These are phyloP conservation scores for Plasmodium billcollinsi DNA, from an alignment of 169 alveolate genomes.

Conservation along the genomic window DNA sequence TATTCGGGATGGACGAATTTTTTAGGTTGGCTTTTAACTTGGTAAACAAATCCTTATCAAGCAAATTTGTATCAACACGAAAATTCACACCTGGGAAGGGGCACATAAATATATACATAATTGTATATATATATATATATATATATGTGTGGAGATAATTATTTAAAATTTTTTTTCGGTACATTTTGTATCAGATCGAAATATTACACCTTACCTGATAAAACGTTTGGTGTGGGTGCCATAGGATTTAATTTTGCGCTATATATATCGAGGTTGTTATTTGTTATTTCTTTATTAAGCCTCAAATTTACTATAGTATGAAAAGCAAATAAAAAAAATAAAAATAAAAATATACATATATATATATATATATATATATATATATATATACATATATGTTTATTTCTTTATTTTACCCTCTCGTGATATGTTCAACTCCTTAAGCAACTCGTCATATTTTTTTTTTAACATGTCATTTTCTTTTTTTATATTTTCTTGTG, in stretches of 20 bases:
- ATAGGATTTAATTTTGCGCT: slow-evolving; percentile 23
- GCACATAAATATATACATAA: not conserved
- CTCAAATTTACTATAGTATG: slow-evolving; percentile 33
- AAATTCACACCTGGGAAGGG: slow-evolving; percentile 24
- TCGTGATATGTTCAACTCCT: slow-evolving; percentile 73
- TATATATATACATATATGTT: not conserved
- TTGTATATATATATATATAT: no score
- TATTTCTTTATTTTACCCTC: slow-evolving; percentile 21
- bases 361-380: not conserved
- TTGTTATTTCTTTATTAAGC: slow-evolving; percentile 61
- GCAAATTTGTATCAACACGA: slow-evolving; percentile 53
- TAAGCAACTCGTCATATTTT: slow-evolving; percentile 44
- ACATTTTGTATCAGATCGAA: not conserved
- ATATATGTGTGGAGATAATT: no score
- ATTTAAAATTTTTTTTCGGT: no score
- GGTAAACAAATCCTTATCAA: slow-evolving; percentile 52
- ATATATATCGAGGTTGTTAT: slow-evolving; percentile 48
- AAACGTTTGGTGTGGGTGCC: slow-evolving; percentile 40
- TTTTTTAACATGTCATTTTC: slow-evolving; percentile 27
- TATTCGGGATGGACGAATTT: slow-evolving; percentile 16
- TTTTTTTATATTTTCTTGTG: slow-evolving; percentile 18
- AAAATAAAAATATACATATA: not conserved
- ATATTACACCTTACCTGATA: slow-evolving; percentile 18
- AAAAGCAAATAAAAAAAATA: not conserved
- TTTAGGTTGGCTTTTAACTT: slow-evolving; percentile 66